phyloP scores from a whole-genome alignment of 169 alveolate species.

The Ichthyophthirius multifiliis region DNA sequence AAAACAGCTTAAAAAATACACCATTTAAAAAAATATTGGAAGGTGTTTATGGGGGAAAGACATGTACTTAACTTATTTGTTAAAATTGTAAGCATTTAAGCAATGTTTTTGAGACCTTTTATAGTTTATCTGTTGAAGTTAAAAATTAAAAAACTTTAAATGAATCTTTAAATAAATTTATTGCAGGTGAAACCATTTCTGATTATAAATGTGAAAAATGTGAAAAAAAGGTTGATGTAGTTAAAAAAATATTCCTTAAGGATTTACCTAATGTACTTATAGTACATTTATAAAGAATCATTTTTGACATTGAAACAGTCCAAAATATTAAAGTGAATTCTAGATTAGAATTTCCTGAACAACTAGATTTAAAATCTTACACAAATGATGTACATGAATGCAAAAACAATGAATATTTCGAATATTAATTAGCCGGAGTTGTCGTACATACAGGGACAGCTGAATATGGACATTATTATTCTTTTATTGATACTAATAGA shows the following conservation, averaged over 20 bases:
- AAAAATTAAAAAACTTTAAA: slow-evolving; percentile 67
- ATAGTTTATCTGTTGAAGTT: slow-evolving; percentile 75
- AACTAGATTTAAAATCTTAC: slow-evolving; percentile 66
- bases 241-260: slow-evolving; percentile 52
- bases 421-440: slow-evolving; percentile 82
- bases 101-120: slow-evolving; percentile 70
- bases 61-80: slow-evolving; percentile 65
- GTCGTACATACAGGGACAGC: slow-evolving; percentile 88
- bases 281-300: slow-evolving; percentile 80
- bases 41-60: slow-evolving; percentile 77
- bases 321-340: slow-evolving; percentile 76
- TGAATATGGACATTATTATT: slow-evolving; percentile 84
- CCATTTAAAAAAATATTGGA: slow-evolving; percentile 58
- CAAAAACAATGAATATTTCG: slow-evolving; percentile 34
- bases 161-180: slow-evolving; percentile 71
- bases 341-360: slow-evolving; percentile 79
- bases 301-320: slow-evolving; percentile 71
- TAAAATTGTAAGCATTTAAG: slow-evolving; percentile 52
- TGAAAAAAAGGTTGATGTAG: slow-evolving; percentile 69
- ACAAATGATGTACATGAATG: slow-evolving; percentile 60
- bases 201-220: slow-evolving; percentile 83
- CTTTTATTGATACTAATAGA: slow-evolving; percentile 71
- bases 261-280: slow-evolving; percentile 79
- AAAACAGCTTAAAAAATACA: slow-evolving; percentile 68
- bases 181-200: slow-evolving; percentile 64